Conservation (phyloP, 164 flowering plant species). For the Litsea cubeba region DNA sequence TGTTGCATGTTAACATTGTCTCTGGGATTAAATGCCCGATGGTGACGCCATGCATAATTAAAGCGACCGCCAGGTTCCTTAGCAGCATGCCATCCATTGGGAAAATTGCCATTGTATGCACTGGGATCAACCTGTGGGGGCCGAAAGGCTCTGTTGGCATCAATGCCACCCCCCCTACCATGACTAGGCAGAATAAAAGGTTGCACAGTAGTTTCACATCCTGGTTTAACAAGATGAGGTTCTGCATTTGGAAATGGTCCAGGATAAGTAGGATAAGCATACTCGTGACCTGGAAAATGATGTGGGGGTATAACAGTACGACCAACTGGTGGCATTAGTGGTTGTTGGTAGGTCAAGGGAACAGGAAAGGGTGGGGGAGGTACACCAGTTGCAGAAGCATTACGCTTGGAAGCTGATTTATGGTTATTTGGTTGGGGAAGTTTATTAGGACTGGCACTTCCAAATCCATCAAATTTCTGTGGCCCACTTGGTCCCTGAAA, state of each 20-base stretch:
- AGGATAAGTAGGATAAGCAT: slow-evolving; percentile 49
- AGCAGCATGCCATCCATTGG: slow-evolving; percentile 42
- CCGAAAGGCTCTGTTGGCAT: slow-evolving; percentile 35
- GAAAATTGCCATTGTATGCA: slow-evolving; percentile 33
- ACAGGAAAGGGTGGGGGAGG: slow-evolving; percentile 61
- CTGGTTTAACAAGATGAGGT: slow-evolving; percentile 35
- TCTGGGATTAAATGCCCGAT: slow-evolving; percentile 40
- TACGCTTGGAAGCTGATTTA: slow-evolving; percentile 53
- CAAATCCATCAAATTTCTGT: slow-evolving; percentile 42
- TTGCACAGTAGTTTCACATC: slow-evolving; percentile 40
- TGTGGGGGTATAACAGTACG: slow-evolving; percentile 50
- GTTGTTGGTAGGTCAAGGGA: slow-evolving; percentile 48
- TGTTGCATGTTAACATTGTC: slow-evolving; percentile 43
- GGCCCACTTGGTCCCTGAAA: slow-evolving; percentile 40
- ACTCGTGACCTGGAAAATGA: slow-evolving; percentile 52
- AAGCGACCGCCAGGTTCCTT: slow-evolving; percentile 53
- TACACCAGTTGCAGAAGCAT: slow-evolving; percentile 34
- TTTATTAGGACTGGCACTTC: slow-evolving; percentile 36
- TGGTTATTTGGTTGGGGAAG: slow-evolving; percentile 43
- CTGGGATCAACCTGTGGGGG: slow-evolving; percentile 49
- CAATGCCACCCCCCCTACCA: slow-evolving; percentile 23
- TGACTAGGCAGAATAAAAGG: slow-evolving; percentile 47
- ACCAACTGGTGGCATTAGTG: slow-evolving; percentile 40
- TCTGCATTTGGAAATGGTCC: slow-evolving; percentile 47
- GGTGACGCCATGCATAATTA: slow-evolving; percentile 55